Evolutionary conservation across 805 yeast genomes (phyloP), one percentile per base, ranked within the genome.

Genomic region (Lipomyces starkeyi): DNA sequence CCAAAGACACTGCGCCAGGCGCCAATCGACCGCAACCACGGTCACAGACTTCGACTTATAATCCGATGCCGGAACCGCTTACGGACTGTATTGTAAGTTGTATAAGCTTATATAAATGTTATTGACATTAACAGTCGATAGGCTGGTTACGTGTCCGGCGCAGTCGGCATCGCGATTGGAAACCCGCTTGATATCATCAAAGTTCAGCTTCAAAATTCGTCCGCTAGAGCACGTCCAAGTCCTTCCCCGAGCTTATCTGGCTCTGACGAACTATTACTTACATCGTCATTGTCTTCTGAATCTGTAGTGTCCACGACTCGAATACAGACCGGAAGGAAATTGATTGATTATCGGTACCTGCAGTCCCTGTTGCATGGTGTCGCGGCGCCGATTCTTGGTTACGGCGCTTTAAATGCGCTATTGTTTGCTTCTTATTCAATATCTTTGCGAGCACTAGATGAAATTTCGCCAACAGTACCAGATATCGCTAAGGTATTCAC

Each of bases 81-180:
- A 63, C 69, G 2, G 66, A 63, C 52, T 66, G 59, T 27, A 58
- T 66, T 8, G 69, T 59, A 56, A 27, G 66, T 62, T 25, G 49
- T 25, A 43, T 17, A 17, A n/a, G 25, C 8, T 27, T 20, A 6
- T 20, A 17, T 20, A 20, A 20, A 8, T 25, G 22, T 13, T 29
- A 29, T 54, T 54, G 49, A 17, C 9, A 8, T 43, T 43, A 58
- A 34, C n/a, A 22, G 25, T 37, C 53, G 22, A 14, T n/a, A 69
- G 73, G 75, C 75, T 3, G 75, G 75, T 37, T 73, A 73, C 52
- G 67, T 71, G 11, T 67, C 75, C 13, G 75, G 75, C 14, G 74
- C 66, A n/a, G 72, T 65, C 13, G 74, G 75, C 34, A 71, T 73
- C 11, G 61, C 73, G n/a, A 60, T 73, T 14, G 75, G 75, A 22